phyloP scores from a whole-genome alignment of 257 asterid species.

The Rhazya stricta region DNA sequence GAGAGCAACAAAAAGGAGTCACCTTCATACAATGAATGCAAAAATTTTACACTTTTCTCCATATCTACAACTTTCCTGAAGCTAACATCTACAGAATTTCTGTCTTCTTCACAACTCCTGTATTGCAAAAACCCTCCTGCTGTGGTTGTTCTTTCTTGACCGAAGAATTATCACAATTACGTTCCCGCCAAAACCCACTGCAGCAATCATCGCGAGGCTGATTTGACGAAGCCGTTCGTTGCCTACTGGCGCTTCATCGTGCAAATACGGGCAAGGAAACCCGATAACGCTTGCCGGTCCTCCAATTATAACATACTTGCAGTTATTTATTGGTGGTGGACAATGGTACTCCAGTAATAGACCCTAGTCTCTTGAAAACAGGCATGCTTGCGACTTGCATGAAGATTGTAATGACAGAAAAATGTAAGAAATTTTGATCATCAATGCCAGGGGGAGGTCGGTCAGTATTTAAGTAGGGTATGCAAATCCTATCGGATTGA shows the following conservation, averaged over 20 bases:
- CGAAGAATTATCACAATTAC: conserved; percentile 56
- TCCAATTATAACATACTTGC: conserved; percentile 74
- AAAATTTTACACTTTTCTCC: conserved; percentile 58
- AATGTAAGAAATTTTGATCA: too few species aligned
- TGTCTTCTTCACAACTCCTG: conserved; percentile 26
- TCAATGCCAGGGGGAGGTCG: too few species aligned
- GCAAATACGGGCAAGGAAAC: conserved; percentile 62
- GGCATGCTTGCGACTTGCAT: background rate
- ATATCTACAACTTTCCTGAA: conserved; percentile 57
- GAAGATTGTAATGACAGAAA: background rate
- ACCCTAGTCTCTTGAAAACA: background rate
- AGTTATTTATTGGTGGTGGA: background rate
- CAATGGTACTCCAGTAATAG: background rate
- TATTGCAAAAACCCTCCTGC: conserved; percentile 17
- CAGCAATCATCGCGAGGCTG: conserved; percentile 54
- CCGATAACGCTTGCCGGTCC: conserved; percentile 71
- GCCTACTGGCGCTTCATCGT: conserved; percentile 43
- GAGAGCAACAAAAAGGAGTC: conserved; percentile 56
- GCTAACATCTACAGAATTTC: conserved; percentile 52
- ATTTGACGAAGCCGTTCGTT: conserved; percentile 37
- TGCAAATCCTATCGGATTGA: too few species aligned
- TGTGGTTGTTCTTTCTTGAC: conserved; percentile 46
- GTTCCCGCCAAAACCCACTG: conserved; percentile 48
- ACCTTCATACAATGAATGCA: conserved; percentile 76
- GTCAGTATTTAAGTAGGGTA: too few species aligned